These are phyloP conservation scores for Suillus ampliporus DNA, from an alignment of 768 basidiomycete genomes.

Conservation along the genomic window DNA sequence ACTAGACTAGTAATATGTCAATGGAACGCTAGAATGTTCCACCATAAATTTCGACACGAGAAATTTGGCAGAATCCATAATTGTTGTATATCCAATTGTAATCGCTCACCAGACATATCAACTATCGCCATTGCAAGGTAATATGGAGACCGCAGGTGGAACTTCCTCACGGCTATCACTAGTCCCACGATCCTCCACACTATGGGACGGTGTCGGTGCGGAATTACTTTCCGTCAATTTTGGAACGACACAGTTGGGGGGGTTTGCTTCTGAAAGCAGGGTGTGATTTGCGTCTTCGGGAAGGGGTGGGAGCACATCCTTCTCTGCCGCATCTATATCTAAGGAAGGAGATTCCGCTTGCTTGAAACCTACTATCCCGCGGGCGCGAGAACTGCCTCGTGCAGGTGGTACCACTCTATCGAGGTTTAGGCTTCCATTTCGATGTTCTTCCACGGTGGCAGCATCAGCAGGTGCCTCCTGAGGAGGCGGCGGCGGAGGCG, in stretches of 20 bases:
- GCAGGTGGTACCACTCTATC: slow-evolving; percentile 30
- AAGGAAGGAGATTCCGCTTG: slow-evolving; percentile 11
- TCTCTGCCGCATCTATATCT: neutral
- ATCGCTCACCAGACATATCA: neutral
- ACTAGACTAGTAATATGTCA: neutral
- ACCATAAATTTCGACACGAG: neutral
- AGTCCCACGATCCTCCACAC: slow-evolving; percentile 3
- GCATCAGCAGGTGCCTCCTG: slow-evolving; percentile 18
- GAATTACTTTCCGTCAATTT: neutral
- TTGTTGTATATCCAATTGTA: slow-evolving; percentile 8
- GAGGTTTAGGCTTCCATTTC: slow-evolving; percentile 14
- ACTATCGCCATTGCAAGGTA: slow-evolving; percentile 4
- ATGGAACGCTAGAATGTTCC: slow-evolving; percentile 4
- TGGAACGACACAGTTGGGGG: neutral
- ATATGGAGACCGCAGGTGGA: slow-evolving; percentile 6
- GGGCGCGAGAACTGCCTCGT: slow-evolving; percentile 25
- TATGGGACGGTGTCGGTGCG: neutral
- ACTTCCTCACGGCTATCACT: slow-evolving; percentile 6
- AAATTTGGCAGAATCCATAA: neutral
- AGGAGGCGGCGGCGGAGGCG: slow-evolving; percentile 16
- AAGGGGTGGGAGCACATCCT: slow-evolving; percentile 6
- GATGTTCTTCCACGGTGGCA: slow-evolving; percentile 16
- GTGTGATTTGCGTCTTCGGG: slow-evolving; percentile 4
- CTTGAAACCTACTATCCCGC: slow-evolving; percentile 12
- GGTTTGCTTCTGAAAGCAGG: neutral